Conservation (phyloP, 176 grass and related monocot genomes). For the Tuctoria greenei region DNA sequence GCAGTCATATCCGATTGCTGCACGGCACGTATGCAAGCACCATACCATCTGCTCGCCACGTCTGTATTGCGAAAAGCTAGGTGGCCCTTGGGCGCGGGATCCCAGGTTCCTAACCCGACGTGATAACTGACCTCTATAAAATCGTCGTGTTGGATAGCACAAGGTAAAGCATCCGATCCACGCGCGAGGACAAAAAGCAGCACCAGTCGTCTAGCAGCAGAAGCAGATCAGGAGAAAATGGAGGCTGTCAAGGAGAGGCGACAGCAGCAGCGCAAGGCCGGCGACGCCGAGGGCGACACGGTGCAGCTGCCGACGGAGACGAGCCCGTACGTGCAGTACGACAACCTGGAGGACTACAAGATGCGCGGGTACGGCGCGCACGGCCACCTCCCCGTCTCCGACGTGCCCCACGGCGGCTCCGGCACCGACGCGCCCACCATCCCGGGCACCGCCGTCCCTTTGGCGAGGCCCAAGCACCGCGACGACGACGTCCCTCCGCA, state of each 20-base stretch:
- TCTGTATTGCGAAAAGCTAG: not conserved
- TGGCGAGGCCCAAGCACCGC: not conserved
- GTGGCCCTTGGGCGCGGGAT: slow-evolving; percentile 1
- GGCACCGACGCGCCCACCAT: slow-evolving; percentile 63
- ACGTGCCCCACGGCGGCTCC: slow-evolving; percentile 41
- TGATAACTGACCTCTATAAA: not conserved
- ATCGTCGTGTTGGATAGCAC: not conserved
- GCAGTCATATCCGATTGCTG: not conserved
- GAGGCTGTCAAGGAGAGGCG: slow-evolving; percentile 38
- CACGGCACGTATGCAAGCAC: not conserved
- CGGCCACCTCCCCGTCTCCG: slow-evolving; percentile 60
- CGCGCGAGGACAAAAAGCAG: not conserved
- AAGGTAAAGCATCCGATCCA: not conserved
- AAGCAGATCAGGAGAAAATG: slow-evolving; percentile 1
- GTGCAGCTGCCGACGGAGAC: slow-evolving; percentile 63
- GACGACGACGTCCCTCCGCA: slow-evolving; percentile 5
- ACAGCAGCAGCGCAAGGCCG: slow-evolving; percentile 11
- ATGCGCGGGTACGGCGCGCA: slow-evolving; percentile 63
- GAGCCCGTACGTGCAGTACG: slow-evolving; percentile 80
- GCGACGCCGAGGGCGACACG: slow-evolving; percentile 1
- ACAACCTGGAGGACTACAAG: slow-evolving; percentile 75
- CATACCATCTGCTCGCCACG: not conserved
- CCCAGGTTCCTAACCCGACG: not conserved
- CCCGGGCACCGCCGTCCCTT: slow-evolving; percentile 46
- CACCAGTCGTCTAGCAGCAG: not conserved